Conservation (phyloP, 2,329 filamentous ascomycete species). For the Camptophora hylomeconis region DNA sequence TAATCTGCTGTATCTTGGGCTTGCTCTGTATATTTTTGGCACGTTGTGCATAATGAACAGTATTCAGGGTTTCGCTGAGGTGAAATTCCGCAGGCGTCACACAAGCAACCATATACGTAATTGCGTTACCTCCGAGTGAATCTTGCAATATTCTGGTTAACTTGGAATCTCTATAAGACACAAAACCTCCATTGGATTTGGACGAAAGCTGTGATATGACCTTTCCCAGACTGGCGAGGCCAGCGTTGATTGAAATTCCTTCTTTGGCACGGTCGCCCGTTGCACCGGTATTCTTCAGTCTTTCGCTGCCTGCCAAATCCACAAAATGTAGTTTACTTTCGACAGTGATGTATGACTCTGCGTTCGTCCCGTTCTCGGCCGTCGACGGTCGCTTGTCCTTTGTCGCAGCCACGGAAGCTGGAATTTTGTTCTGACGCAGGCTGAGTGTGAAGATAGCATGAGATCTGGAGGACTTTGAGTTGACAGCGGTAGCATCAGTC, state of each 20-base stretch:
- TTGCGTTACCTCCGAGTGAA: conserved; percentile 89
- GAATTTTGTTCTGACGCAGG: conserved; percentile 49
- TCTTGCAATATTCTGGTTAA: conserved; percentile 91
- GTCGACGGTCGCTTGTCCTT: conserved; percentile 79
- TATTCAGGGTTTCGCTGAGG: conserved; percentile 92
- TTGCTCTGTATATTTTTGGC: conserved; percentile 96
- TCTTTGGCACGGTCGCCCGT: conserved; percentile 90
- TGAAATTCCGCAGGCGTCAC: conserved; percentile 96
- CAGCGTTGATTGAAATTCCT: conserved; percentile 96
- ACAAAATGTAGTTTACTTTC: conserved; percentile 99
- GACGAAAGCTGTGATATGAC: conserved; percentile 97
- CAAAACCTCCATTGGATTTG: conserved; percentile 71
- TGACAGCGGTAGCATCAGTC: conserved; percentile 93
- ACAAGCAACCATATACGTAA: conserved; percentile 99
- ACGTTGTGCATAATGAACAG: conserved; percentile 90
- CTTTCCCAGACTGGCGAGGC: conserved; percentile 86
- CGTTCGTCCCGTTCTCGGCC: conserved; percentile 59
- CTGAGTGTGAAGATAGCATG: conserved; percentile 96
- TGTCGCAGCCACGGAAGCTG: conserved; percentile 52
- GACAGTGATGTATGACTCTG: conserved; percentile 55
- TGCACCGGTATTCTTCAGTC: conserved; percentile 91
- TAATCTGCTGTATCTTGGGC: conserved; percentile 80
- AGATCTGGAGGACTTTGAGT: conserved; percentile 92
- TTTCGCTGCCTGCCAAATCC: conserved; percentile 90
- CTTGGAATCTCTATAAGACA: conserved; percentile 97